These are phyloP conservation scores for Jasminum sambac DNA, from an alignment of 257 asterid genomes.

Conservation along the genomic window DNA sequence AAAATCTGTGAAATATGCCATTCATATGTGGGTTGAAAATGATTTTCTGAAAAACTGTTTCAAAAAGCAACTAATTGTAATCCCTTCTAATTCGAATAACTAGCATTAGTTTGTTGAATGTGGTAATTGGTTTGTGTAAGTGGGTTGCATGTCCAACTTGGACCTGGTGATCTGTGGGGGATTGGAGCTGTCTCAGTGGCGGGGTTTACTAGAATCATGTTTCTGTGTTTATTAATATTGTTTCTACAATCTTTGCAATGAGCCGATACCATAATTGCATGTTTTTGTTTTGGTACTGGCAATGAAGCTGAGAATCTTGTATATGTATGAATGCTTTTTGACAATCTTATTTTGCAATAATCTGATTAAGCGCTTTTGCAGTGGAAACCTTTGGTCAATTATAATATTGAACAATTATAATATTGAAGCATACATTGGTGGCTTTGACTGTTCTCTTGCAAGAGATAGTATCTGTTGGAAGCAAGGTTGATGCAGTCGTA, in stretches of 20 bases:
- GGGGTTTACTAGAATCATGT: not conserved
- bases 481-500: slow-evolving; percentile 40
- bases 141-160: not conserved
- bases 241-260: not conserved
- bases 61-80: not conserved
- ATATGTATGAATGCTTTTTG: not conserved
- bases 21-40: no score
- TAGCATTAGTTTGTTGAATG: not conserved
- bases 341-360: not conserved
- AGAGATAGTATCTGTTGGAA: slow-evolving; percentile 39
- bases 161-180: not conserved
- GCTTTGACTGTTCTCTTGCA: slow-evolving; percentile 46
- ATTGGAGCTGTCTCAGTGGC: not conserved
- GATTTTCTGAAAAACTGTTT: no score
- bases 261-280: not conserved
- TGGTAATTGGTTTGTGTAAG: not conserved
- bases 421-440: slow-evolving; percentile 39
- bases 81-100: not conserved
- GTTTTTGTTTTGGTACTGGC: not conserved
- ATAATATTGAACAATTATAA: slow-evolving; percentile 47
- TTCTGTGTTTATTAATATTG: not conserved
- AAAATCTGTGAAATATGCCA: no score
- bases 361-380: slow-evolving; percentile 13
- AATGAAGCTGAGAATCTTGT: not conserved
- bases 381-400: slow-evolving; percentile 33